Evolutionary conservation across 371 early-diverging fungal genomes (phyloP).

Genomic region (Rhizopus sp.): DNA sequence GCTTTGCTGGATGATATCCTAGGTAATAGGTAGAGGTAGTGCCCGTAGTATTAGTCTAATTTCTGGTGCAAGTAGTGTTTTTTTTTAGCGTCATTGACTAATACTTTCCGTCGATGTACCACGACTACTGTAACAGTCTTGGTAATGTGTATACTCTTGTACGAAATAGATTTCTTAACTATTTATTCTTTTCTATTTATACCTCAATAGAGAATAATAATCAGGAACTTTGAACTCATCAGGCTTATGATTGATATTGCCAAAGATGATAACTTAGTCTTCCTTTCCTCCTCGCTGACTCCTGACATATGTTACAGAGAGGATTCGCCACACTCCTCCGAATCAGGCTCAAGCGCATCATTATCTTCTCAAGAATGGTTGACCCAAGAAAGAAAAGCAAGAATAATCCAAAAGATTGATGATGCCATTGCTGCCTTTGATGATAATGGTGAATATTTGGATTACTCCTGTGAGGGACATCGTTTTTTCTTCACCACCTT

Average conservation of each 20-base stretch:
- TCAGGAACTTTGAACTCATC: slow-evolving; percentile 17
- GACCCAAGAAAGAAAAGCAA: slow-evolving; percentile 15
- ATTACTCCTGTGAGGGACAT: slow-evolving; percentile 14
- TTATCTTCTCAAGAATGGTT: slow-evolving; percentile 13
- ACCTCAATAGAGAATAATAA: slow-evolving; percentile 11
- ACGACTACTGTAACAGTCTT: too few species aligned
- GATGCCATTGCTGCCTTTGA: slow-evolving; percentile 14
- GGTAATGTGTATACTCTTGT: slow-evolving; percentile 2
- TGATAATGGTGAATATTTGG: slow-evolving; percentile 14
- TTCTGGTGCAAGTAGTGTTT: too few species aligned
- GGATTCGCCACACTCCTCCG: slow-evolving; percentile 15
- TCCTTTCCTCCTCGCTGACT: slow-evolving; percentile 14
- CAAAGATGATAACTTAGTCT: slow-evolving; percentile 11
- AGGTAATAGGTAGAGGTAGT: too few species aligned
- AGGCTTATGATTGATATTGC: slow-evolving; percentile 19
- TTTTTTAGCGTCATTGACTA: too few species aligned
- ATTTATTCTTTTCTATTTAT: slow-evolving; percentile 12
- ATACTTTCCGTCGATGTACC: too few species aligned
- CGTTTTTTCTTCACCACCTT: slow-evolving; percentile 12
- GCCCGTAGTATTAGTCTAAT: too few species aligned
- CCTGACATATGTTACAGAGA: slow-evolving; percentile 16
- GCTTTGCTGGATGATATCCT: too few species aligned
- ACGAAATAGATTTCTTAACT: slow-evolving; percentile 16
- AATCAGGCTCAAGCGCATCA: slow-evolving; percentile 12
- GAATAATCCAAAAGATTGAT: slow-evolving; percentile 17